phyloP scores from a whole-genome alignment of 208 protist species.

The Borovskyia barvae region DNA sequence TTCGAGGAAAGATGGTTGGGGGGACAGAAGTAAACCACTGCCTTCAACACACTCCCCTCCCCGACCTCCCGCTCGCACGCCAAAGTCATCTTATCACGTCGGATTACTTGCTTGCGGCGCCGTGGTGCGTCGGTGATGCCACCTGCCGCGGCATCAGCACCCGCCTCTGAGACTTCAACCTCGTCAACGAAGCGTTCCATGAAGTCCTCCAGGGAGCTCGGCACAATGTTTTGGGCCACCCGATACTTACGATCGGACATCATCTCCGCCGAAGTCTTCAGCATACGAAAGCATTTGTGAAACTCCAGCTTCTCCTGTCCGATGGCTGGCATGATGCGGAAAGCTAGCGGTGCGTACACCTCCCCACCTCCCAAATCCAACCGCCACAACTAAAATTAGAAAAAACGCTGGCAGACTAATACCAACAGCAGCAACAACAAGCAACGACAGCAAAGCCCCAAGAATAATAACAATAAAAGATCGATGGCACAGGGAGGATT shows the following conservation, averaged over 20 bases:
- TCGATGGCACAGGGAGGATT: too few species aligned
- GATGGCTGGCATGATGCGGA: slow-evolving; percentile 63
- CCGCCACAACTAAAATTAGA: too few species aligned
- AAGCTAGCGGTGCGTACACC: too few species aligned
- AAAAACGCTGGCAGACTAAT: too few species aligned
- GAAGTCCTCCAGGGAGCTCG: slow-evolving; percentile 63
- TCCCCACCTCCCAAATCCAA: too few species aligned
- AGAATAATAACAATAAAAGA: too few species aligned
- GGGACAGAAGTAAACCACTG: slow-evolving; percentile 74
- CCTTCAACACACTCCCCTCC: slow-evolving; percentile 37
- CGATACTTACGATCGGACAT: slow-evolving; percentile 81
- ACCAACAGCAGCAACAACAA: too few species aligned
- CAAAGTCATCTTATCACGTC: slow-evolving; percentile 85
- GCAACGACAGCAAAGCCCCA: too few species aligned
- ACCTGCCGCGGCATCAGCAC: not conserved
- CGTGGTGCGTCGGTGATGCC: not conserved
- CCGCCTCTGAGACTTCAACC: slow-evolving; percentile 11
- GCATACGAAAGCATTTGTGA: slow-evolving; percentile 77
- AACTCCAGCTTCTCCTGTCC: slow-evolving; percentile 68
- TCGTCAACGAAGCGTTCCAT: slow-evolving; percentile 53
- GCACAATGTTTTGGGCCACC: slow-evolving; percentile 47
- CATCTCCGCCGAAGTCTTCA: slow-evolving; percentile 84
- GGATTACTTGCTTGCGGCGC: slow-evolving; percentile 32
- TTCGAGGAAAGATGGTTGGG: slow-evolving; percentile 53
- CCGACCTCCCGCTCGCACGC: slow-evolving; percentile 58